Conservation (phyloP, 306 rosid genomes). For the Prunus mira region DNA sequence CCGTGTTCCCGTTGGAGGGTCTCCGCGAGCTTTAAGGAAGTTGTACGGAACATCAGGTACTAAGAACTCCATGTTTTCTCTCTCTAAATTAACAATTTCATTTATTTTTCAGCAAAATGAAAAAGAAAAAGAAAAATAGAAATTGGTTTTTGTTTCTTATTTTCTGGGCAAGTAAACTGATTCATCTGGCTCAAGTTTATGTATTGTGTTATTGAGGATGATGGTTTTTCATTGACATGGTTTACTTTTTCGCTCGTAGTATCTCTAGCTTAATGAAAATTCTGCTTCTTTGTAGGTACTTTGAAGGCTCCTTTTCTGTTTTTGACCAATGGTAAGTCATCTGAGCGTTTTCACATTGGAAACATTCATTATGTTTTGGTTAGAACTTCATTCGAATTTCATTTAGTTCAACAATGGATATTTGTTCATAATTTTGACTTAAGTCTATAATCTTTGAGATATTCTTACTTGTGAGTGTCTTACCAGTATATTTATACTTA, state of each 20-base stretch:
- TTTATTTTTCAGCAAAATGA: neutral
- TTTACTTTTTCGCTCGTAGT: neutral
- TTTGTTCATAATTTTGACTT: neutral
- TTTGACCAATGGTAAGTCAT: constrained; percentile 32
- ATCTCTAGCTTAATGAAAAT: neutral
- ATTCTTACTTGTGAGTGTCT: neutral
- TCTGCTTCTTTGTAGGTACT: constrained; percentile 18
- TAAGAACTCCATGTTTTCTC: neutral
- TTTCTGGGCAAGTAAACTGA: neutral
- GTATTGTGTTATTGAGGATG: neutral
- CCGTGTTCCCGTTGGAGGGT: constrained; percentile 28
- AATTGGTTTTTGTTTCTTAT: neutral
- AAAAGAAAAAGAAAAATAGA: neutral
- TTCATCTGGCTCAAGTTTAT: neutral
- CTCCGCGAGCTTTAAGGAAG: constrained; percentile 31
- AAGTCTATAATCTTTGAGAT: neutral
- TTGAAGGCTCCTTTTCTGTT: constrained; percentile 33
- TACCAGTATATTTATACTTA: too few relatives aligned
- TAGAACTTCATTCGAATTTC: neutral
- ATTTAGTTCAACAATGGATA: neutral
- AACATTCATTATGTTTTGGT: neutral
- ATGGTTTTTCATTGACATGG: neutral
- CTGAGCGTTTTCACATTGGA: neutral
- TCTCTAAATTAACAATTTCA: neutral
- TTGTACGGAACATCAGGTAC: constrained; percentile 30